Evolutionary conservation across 2,329 filamentous ascomycete genomes (phyloP), one percentile per base, ranked within the genome.

Genomic region (Trichoderma sp.): DNA sequence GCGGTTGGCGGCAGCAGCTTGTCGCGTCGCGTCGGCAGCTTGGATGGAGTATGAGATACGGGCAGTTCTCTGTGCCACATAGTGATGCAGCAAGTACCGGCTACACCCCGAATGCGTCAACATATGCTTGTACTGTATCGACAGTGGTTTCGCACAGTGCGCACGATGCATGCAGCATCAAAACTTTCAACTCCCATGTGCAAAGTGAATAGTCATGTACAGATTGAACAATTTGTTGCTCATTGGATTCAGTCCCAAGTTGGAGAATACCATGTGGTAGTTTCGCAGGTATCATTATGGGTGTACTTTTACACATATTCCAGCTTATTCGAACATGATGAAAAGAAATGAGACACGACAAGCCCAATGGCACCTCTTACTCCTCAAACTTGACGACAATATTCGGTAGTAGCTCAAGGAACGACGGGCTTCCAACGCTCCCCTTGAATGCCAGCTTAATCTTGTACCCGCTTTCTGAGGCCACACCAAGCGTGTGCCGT

Each of bases 351-450:
- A 13, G 30, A 21, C 21, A 18, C 13, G 4, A 26, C 26, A 26
- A 26, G 26, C 26, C 26, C 7, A 58, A 2, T 18, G 21, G 4
- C 16, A 26, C 1, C 30, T 51, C 7, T 43, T 24, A 56, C 21
- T 51, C 34, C 24, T 74, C 72, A 28, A 74, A 32, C 24, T 72
- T 69, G 0, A 74, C 43, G 4, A 70, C 60, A 54, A 74, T 52
- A 4, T 68, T 70, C 1, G 73, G 71, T 7, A 75, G 51, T 16
- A 73, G 10, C 66, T 73, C 73, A 13, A 75, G 60, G 10, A 68
- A 70, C 2, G 71, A 66, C 5, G 72, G 73, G 7, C 72, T 70
- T 4, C 55, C 16, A 11, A 30, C 21, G 7, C 64, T 64, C 2
- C 72, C 72, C 11, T 59, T 65, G 14, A 74, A 55, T 18, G 69